phyloP scores from a whole-genome alignment of 1,284 basidiomycete genomes.

The Sanghuangporus baumii region DNA sequence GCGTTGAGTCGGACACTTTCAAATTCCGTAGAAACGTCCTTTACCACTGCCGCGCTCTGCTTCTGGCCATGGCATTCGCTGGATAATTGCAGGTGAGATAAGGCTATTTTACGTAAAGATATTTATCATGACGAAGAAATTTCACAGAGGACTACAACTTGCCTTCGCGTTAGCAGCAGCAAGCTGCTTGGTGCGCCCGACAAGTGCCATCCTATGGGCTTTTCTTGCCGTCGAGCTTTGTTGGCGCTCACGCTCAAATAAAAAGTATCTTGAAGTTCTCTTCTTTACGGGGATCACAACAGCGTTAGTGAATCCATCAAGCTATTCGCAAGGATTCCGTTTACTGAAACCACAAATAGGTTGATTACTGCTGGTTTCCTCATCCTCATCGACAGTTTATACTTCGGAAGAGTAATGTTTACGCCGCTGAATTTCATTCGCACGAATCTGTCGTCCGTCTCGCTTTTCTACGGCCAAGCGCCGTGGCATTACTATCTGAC shows the following conservation, averaged over 20 bases:
- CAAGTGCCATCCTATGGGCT: conserved; percentile 82
- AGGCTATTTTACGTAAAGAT: neutral
- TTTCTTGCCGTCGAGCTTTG: conserved; percentile 56
- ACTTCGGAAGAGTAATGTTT: conserved; percentile 65
- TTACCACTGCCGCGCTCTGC: conserved; percentile 75
- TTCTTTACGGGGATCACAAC: neutral
- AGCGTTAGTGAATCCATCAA: conserved; percentile 29
- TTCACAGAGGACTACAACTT: conserved; percentile 2
- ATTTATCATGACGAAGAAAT: neutral
- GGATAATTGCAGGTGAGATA: neutral
- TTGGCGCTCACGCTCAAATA: conserved; percentile 38
- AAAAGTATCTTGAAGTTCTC: conserved; percentile 22
- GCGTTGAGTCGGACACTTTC: conserved; percentile 86
- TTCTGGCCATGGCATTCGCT: conserved; percentile 70
- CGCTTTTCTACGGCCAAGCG: conserved; percentile 90
- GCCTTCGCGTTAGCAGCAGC: conserved; percentile 50
- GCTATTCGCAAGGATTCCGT: conserved; percentile 29
- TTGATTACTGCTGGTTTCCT: conserved; percentile 32
- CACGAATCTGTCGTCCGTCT: conserved; percentile 78
- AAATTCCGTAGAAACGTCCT: conserved; percentile 87
- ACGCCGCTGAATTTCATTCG: conserved; percentile 79
- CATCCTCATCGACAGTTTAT: conserved; percentile 58
- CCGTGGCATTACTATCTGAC: conserved; percentile 86
- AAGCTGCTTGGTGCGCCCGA: conserved; percentile 80
- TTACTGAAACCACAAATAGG: conserved; percentile 38